Evolutionary conservation across 2,329 filamentous ascomycete genomes (phyloP).

Genomic region (Stagonosporopsis tanaceti): DNA sequence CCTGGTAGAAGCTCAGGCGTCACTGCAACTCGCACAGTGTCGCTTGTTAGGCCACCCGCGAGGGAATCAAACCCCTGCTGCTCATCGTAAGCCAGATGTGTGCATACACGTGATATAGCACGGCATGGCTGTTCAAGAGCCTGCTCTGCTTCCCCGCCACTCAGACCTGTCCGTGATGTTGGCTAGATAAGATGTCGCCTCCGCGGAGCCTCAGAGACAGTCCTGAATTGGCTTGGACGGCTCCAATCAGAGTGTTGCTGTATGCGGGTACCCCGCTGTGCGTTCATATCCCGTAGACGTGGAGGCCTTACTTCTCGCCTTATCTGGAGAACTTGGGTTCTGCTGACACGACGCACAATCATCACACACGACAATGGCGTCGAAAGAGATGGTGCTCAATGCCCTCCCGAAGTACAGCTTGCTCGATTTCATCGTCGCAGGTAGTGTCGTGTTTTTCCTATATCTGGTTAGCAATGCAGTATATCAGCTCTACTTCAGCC

Average conservation of each 20-base stretch:
- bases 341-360: not conserved
- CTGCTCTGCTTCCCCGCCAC: too few species aligned
- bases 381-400: not conserved
- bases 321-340: not conserved
- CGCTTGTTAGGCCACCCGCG: too few species aligned
- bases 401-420: not conserved
- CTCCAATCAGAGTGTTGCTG: not conserved
- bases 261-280: not conserved
- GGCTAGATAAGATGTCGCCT: too few species aligned
- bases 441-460: not conserved
- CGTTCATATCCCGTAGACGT: not conserved
- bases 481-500: conserved; percentile 27
- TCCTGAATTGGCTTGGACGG: not conserved
- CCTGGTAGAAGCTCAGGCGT: too few species aligned
- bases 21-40: too few species aligned
- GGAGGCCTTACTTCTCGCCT: not conserved
- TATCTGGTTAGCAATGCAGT: not conserved
- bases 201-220: too few species aligned
- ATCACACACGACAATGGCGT: not conserved
- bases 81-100: too few species aligned
- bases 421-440: not conserved
- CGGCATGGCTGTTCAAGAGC: too few species aligned
- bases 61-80: too few species aligned
- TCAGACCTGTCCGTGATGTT: too few species aligned
- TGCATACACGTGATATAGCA: too few species aligned